phyloP scores from a whole-genome alignment of 306 rosid genomes.

The Cicer pinnatifidum region DNA sequence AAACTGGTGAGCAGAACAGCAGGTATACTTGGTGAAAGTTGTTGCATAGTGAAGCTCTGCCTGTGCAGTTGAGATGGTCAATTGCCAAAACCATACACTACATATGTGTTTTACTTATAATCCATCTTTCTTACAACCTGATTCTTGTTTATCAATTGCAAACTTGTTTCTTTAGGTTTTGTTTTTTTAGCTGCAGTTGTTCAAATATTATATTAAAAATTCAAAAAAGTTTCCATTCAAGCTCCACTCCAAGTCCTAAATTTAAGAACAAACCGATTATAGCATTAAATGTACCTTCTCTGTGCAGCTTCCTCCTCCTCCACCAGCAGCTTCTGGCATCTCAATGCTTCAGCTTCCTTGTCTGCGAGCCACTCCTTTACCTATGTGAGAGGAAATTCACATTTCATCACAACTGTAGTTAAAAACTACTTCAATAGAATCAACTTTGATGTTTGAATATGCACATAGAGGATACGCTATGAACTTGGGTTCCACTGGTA shows the following conservation, averaged over 20 bases:
- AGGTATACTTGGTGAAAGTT: neutral
- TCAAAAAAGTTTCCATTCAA: neutral
- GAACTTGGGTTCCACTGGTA: neutral
- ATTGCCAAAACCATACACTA: conserved; percentile 13
- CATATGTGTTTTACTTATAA: neutral
- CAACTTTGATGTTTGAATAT: conserved; percentile 24
- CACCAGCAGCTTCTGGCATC: conserved; percentile 80
- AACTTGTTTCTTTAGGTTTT: conserved; percentile 18
- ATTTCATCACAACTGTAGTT: conserved; percentile 38
- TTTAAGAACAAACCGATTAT: conserved; percentile 28
- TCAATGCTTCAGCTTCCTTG: conserved; percentile 92
- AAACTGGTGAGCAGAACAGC: neutral
- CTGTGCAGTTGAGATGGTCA: neutral
- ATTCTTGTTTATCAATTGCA: conserved; percentile 1
- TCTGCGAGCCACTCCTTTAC: conserved; percentile 84
- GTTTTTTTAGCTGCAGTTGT: neutral
- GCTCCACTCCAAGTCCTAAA: conserved; percentile 13
- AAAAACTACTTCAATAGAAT: conserved; percentile 24
- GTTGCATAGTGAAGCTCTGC: conserved; percentile 16
- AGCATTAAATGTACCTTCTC: conserved; percentile 63
- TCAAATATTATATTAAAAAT: conserved; percentile 8
- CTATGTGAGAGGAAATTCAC: conserved; percentile 51
- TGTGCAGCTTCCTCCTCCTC: conserved; percentile 98
- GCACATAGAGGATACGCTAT: conserved; percentile 5
- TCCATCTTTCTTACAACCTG: conserved; percentile 5